Base-by-base conservation (phyloP, 1,139 yeast species). In the Tardiomyces depauwii region DNA sequence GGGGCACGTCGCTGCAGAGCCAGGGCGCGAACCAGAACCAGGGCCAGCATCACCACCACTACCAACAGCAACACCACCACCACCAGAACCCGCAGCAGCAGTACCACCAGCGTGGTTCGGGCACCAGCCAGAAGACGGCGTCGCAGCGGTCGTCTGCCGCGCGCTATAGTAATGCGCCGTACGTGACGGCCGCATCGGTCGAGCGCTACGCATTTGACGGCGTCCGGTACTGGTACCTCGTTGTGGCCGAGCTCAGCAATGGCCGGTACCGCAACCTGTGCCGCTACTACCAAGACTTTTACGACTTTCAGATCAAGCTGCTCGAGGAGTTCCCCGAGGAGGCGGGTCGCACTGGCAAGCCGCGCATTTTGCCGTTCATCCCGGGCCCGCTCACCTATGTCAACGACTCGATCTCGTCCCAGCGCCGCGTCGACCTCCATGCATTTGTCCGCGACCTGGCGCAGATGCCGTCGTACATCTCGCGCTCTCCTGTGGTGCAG, bases 381-480 rank as follows among this genome's bases (percentile, higher is more conserved):
- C 98, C 98, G 0, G 98, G 98, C 1, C 99, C 98, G 1, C 74
- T 91, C 45, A 83, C 94, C 42, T 85, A 85, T 60, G 96, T 91
- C 44, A 88, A 89, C 52, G 97, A 89, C 60, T 77, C 82, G 45
- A 82, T 89, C 47, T 84, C 96, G 14, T 81, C 82, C 55, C 83
- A 86, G 61, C 76, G 98, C 57, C 74, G 91, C 54, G 85, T 80
- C 36, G 94, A 87, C 64, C 72, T 93, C 55, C 93, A 91, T 64
- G 78, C 79, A 49, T 91, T 91, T 61, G 80, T 93, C 46, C 74
- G 80, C 46, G 84, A 82, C 51, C 72, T 91, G 54, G 74, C 87
- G 41, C 73, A 77, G 41, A 72, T 91, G 58, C 97, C 97, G 0
- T 66, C 72, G 12, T 82, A 88, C 57, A 85, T 91, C 40, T 78